Base-by-base conservation (phyloP, 305 asterid species). In the Rubia balearica region DNA sequence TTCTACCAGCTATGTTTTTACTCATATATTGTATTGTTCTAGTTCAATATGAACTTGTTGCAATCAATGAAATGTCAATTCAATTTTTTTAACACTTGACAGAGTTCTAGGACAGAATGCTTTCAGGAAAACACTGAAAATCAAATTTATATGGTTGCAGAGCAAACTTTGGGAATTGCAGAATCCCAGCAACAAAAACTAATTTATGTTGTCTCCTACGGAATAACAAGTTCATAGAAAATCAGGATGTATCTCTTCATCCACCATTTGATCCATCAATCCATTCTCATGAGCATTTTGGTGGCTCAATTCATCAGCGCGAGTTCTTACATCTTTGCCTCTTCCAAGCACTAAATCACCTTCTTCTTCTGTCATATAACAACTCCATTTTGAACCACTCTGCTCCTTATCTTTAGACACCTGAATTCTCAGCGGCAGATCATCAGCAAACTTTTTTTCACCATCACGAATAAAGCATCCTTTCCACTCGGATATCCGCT, bases 191-290 rank as follows among this genome's bases (percentile, higher is more conserved):
- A 33, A 27, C 49, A 51, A 33, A 8, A 8, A 27, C 6, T 36
- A 5, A 36, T 69, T 40, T 46, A 42, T 42, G 56, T 43, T 21
- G 56, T 22, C 40, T 45, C 70, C 11, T 3, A 43, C 41, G 41
- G 10, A 21, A 43, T 43, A 43, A 22, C 64, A 74, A 36, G 30
- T 38, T 80, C 77, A 79, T 24, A 76, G 70, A 74, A 90, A 92
- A 81, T 90, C 91, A 21, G 95, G 97, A 75, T 90, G 95, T 72
- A 90, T 77, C 67, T 89, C 95, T 61, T 93, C 96, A 64, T 85
- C 89, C 61, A 90, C 89, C 80, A 21, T 80, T 68, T 84, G 83
- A 76, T 79, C 88, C 57, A 72, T 77, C 33, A 73, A 27, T 6
- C 60, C 45, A 64, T 70, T 68, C 79, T 82, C 82, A 36, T 83